Base-by-base conservation (phyloP, 2,329 filamentous ascomycete species). In the Neonectria faginata region DNA sequence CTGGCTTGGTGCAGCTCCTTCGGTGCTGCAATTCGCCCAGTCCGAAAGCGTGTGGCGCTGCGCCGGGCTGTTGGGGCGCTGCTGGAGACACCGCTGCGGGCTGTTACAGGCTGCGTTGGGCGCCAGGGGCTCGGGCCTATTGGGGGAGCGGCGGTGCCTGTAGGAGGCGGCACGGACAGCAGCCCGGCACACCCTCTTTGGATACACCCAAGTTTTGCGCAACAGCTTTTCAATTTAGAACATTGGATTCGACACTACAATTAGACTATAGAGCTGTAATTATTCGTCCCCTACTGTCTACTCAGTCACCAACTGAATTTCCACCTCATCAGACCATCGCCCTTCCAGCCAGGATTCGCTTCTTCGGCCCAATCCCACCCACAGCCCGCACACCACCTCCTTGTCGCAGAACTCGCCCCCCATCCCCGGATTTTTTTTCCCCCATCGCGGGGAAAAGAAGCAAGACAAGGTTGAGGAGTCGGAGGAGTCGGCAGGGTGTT, bases 141-240 rank as follows among this genome's bases (percentile, higher is more conserved):
- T 63, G 55, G 60, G 48, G 55, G 33, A 12, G 16, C 51, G 20
- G 42, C 10, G 55, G 60, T 59, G 60, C 60, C 60, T 63, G 55
- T 54, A 7, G 59, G 16, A 52, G 52, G 36, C 22, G 52, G 53
- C 59, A 62, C 59, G 57, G 54, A 33, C 48, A 9, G 27, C 2
- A 29, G 27, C 27, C 9, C 41, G 52, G 45, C 25, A 20, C 55
- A 44, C 22, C 33, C n/a, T n/a, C 27, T 25, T 25, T 29, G 27
- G 8, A 31, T 10, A 31, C 29, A 31, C 29, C 3, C 29, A 2
- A 31, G 12, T 11, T 31, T 36, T 39, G 36, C 27, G 27, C 27
- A 29, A 2, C 27, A 25, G 22, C 22, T 25, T 29, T 29, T 2
- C 9, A 8, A 29, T 27, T 8, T 29, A 25, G 22, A 25, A 25